Conservation (phyloP, 2,329 filamentous ascomycete genomes). For the Trichophyton verrucosum region DNA sequence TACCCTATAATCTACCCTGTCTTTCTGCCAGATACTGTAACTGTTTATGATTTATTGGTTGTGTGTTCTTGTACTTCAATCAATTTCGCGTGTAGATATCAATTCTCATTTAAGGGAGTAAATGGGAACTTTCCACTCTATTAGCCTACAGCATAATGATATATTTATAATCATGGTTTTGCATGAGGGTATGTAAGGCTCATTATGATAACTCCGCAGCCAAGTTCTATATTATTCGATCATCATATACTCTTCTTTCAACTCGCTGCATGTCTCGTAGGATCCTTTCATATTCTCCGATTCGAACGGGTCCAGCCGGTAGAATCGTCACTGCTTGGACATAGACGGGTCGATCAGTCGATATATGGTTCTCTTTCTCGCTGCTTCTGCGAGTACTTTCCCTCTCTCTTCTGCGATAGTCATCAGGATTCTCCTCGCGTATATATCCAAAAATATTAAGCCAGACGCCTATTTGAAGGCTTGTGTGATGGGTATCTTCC, state of each 20-base stretch:
- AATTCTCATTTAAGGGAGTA: not conserved
- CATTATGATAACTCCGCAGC: not conserved
- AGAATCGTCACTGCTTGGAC: conserved; percentile 71
- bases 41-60: not conserved
- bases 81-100: not conserved
- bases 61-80: not conserved
- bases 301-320: conserved; percentile 58
- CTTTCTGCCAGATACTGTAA: not conserved
- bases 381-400: not conserved
- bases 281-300: conserved; percentile 58
- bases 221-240: conserved; percentile 33
- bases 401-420: not conserved
- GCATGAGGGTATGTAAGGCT: not conserved
- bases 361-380: not conserved
- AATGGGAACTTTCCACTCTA: not conserved
- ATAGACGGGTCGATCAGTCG: conserved; percentile 18
- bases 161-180: not conserved
- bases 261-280: conserved; percentile 32
- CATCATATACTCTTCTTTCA: conserved; percentile 19
- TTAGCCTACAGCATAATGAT: not conserved
- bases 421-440: conserved; percentile 20
- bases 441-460: conserved; percentile 80
- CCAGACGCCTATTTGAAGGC: conserved; percentile 67
- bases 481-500: conserved; percentile 48
- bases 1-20: not conserved